Percentiles rank a stretch among this genome's conserved stretches.
These are phyloP conservation scores for Triticum timopheevii DNA, from an alignment of 176 grass and related monocot species.

Conservation along the genomic window DNA sequence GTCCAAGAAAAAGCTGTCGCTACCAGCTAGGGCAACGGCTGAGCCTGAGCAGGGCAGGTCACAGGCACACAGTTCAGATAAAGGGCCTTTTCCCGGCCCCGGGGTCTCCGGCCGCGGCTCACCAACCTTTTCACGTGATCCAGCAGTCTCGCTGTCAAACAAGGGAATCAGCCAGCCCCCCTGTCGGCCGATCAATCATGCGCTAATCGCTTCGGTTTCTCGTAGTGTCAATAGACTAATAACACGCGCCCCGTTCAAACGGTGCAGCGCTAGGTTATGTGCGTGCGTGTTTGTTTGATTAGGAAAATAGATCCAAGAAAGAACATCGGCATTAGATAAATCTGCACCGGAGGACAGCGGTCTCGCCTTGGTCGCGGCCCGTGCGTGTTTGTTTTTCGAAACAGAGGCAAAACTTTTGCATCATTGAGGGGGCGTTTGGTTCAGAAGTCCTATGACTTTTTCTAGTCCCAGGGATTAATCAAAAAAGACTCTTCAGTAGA, in stretches of 20 bases:
- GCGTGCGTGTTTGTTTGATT: background rate
- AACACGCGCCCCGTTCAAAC: background rate
- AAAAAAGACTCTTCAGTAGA: too few relatives aligned
- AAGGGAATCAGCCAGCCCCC: background rate
- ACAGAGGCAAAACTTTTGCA: too few relatives aligned
- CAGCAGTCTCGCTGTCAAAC: background rate
- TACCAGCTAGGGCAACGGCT: background rate
- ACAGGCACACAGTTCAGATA: conserved; percentile 24
- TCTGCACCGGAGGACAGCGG: background rate
- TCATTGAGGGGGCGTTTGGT: too few relatives aligned
- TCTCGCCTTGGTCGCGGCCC: background rate
- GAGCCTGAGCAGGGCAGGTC: background rate
- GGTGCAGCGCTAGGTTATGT: background rate
- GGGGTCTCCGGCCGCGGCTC: background rate
- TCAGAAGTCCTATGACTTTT: too few relatives aligned
- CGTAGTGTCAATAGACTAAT: background rate
- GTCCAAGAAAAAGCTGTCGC: conserved; percentile 17
- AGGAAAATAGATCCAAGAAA: background rate
- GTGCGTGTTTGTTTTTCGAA: background rate
- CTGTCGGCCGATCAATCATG: conserved; percentile 15
- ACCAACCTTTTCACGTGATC: conserved; percentile 44
- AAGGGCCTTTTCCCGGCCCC: background rate
- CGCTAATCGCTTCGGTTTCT: background rate
- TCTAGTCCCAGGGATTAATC: too few relatives aligned
- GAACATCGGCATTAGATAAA: background rate